Conservation (phyloP, 306 rosid species). For the Canavalia gladiata region DNA sequence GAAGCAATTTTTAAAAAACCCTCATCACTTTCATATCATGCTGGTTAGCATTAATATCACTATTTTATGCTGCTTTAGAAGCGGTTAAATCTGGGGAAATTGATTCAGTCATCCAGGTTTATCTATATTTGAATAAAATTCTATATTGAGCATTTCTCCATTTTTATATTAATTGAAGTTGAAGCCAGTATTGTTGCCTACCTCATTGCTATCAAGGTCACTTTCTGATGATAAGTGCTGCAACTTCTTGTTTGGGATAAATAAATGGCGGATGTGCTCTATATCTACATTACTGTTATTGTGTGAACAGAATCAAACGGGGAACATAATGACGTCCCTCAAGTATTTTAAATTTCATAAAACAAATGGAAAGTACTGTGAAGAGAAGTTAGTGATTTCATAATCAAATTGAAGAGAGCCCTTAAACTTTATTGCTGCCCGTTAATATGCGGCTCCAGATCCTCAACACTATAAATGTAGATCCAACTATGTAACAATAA, state of each 20-base stretch:
- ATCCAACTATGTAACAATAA: no score
- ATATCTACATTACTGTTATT: background rate
- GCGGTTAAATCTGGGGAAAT: background rate
- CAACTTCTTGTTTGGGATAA: background rate
- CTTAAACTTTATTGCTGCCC: background rate
- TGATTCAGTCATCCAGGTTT: slow-evolving; percentile 1
- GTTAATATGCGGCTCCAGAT: background rate
- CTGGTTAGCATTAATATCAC: slow-evolving; percentile 9
- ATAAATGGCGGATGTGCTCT: background rate
- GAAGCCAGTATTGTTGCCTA: background rate
- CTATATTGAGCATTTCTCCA: background rate
- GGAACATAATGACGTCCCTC: slow-evolving; percentile 40
- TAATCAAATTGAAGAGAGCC: background rate
- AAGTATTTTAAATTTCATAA: background rate
- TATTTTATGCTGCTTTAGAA: background rate
- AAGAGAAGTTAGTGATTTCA: slow-evolving; percentile 9
- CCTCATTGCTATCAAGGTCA: slow-evolving; percentile 32
- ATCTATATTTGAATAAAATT: background rate
- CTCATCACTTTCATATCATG: slow-evolving; percentile 33
- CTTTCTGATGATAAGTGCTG: slow-evolving; percentile 24
- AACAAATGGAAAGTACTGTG: slow-evolving; percentile 6
- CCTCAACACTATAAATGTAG: background rate
- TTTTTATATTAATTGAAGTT: background rate
- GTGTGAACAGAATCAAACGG: slow-evolving; percentile 59
- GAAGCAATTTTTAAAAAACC: background rate